Evolutionary conservation across 345 rosid species (phyloP).

Genomic region (Microcos paniculata): DNA sequence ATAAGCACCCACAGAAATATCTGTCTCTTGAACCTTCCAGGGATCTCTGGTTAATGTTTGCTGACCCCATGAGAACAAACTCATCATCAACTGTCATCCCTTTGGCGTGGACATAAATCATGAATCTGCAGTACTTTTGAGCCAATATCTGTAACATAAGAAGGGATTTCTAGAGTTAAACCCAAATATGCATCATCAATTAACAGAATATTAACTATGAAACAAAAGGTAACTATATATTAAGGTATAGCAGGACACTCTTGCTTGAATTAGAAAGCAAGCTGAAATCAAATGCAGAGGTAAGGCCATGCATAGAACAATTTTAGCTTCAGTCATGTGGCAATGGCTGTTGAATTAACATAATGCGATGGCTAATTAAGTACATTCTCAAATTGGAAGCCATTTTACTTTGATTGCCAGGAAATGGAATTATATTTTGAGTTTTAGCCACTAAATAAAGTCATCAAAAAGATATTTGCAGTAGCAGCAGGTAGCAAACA

Average conservation of each 20-base stretch:
- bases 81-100: slow-evolving; percentile 80
- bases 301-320: too few relatives aligned
- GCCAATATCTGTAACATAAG: slow-evolving; percentile 37
- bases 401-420: not conserved
- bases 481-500: too few relatives aligned
- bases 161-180: not conserved
- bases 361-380: not conserved
- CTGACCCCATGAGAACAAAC: slow-evolving; percentile 63
- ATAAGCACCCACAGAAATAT: slow-evolving; percentile 73
- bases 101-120: slow-evolving; percentile 76
- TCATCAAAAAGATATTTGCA: not conserved
- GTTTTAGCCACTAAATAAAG: not conserved
- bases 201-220: not conserved
- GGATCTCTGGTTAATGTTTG: slow-evolving; percentile 79
- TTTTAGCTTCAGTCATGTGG: not conserved
- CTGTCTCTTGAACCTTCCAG: slow-evolving; percentile 75
- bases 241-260: not conserved
- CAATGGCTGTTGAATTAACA: not conserved
- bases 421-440: not conserved
- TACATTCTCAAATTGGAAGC: not conserved
- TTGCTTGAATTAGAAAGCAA: not conserved
- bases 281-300: not conserved
- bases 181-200: not conserved
- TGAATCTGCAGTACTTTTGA: slow-evolving; percentile 50
- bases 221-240: not conserved